These are phyloP conservation scores for Cladosporium sp. DNA, from an alignment of 2,329 filamentous ascomycete genomes.

Conservation along the genomic window DNA sequence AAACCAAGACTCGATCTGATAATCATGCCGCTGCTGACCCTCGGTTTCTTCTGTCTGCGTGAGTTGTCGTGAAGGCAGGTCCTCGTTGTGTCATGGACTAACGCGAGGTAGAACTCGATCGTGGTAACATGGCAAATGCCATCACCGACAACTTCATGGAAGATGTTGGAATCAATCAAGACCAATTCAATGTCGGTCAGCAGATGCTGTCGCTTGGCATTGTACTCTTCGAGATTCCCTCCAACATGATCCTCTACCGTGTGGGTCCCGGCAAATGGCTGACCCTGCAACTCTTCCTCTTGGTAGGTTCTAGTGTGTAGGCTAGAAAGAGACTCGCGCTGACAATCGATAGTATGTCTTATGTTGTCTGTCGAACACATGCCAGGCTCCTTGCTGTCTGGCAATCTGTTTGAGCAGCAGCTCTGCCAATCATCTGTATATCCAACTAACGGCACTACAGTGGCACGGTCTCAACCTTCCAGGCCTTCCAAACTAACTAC, in stretches of 20 bases:
- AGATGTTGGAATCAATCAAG: conserved; percentile 28
- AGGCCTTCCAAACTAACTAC: conserved; percentile 36
- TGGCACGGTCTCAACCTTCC: conserved; percentile 35
- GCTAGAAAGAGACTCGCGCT: no score
- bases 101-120: conserved; percentile 16
- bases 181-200: conserved; percentile 31
- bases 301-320: no score
- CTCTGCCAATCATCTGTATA: background rate
- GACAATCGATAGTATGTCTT: no score
- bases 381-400: no score
- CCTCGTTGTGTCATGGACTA: no score
- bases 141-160: conserved; percentile 29
- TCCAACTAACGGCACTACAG: background rate
- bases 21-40: conserved; percentile 30
- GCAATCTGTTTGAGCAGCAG: no score
- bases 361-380: conserved; percentile 36
- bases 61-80: no score
- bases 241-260: conserved; percentile 30
- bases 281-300: conserved; percentile 32
- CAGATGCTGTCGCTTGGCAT: conserved; percentile 33
- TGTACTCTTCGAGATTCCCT: conserved; percentile 29
- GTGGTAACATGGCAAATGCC: conserved; percentile 27
- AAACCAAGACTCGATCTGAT: conserved; percentile 30
- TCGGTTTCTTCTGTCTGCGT: conserved; percentile 30
- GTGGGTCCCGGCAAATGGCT: conserved; percentile 37